Evolutionary conservation across 768 basidiomycete genomes (phyloP).

Genomic region (Boletus reticulatus): DNA sequence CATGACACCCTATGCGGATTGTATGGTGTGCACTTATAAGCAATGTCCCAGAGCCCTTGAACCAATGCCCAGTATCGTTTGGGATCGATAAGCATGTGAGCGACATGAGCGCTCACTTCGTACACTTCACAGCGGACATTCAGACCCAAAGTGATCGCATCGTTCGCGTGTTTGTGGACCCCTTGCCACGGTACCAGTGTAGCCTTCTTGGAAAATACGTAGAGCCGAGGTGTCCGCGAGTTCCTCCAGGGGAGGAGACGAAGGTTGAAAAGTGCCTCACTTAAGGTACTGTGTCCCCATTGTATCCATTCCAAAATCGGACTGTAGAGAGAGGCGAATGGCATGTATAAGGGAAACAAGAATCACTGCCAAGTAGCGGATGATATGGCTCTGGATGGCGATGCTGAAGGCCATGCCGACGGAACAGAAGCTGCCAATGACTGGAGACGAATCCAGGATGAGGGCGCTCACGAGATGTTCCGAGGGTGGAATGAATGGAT

Average conservation of each 20-base stretch:
- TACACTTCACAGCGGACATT: slow-evolving; percentile 29
- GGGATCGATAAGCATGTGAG: slow-evolving; percentile 32
- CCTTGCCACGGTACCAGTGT: slow-evolving; percentile 27
- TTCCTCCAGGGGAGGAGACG: slow-evolving; percentile 33
- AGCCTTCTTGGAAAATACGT: slow-evolving; percentile 35
- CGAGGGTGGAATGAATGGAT: slow-evolving; percentile 5
- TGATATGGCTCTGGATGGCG: slow-evolving; percentile 20
- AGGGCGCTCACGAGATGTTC: slow-evolving; percentile 10
- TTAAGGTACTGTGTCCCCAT: background rate
- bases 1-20: background rate
- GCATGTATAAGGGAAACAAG: slow-evolving; percentile 16
- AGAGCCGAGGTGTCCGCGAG: slow-evolving; percentile 32
- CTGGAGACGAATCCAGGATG: slow-evolving; percentile 25
- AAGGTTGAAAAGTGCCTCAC: slow-evolving; percentile 17
- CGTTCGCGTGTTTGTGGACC: slow-evolving; percentile 26
- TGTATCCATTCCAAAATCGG: slow-evolving; percentile 18
- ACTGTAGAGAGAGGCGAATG: slow-evolving; percentile 7
- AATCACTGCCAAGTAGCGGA: slow-evolving; percentile 8
- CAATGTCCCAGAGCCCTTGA: slow-evolving; percentile 17
- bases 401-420: slow-evolving; percentile 20
- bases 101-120: slow-evolving; percentile 35
- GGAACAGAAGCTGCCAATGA: slow-evolving; percentile 9
- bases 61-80: slow-evolving; percentile 28
- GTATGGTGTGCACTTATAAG: slow-evolving; percentile 4
- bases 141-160: slow-evolving; percentile 23